Conservation (phyloP, 495 filamentous ascomycete species). For the Beverwykella pulmonaria region DNA sequence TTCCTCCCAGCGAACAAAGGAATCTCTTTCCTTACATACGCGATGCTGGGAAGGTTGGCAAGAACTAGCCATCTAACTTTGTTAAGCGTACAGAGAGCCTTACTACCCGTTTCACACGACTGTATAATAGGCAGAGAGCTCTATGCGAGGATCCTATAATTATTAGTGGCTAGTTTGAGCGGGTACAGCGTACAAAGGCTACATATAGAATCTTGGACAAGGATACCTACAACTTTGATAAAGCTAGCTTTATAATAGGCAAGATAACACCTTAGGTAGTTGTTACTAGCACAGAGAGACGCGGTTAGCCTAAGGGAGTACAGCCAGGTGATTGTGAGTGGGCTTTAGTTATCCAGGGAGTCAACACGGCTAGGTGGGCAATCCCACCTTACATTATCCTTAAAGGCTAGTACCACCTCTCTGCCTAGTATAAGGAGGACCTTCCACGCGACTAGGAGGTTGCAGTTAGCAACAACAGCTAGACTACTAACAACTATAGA, state of each 20-base stretch:
- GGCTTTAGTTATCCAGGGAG: slow-evolving; percentile 46
- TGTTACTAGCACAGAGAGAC: slow-evolving; percentile 32
- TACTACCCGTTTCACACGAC: too few relatives aligned
- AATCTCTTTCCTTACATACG: too few relatives aligned
- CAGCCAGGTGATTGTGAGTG: slow-evolving; percentile 51
- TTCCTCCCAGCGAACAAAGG: too few relatives aligned
- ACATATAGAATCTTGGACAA: slow-evolving; percentile 43
- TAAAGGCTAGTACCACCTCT: slow-evolving; percentile 17
- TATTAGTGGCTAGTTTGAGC: too few relatives aligned
- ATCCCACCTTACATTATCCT: slow-evolving; percentile 26
- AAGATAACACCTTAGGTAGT: slow-evolving; percentile 15
- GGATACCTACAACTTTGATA: slow-evolving; percentile 54
- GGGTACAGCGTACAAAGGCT: too few relatives aligned
- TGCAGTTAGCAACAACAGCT: slow-evolving; percentile 16
- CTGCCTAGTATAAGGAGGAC: slow-evolving; percentile 12
- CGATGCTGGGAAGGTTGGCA: too few relatives aligned
- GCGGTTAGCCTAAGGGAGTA: slow-evolving; percentile 21
- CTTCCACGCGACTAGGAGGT: slow-evolving; percentile 7
- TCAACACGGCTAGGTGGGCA: slow-evolving; percentile 24
- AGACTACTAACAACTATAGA: slow-evolving; percentile 18
- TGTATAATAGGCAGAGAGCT: too few relatives aligned
- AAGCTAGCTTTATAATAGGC: slow-evolving; percentile 50
- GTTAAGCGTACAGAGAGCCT: too few relatives aligned
- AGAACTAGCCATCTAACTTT: too few relatives aligned
- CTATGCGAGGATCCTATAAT: too few relatives aligned